Percentiles rank a stretch among this genome's conserved stretches.
Evolutionary conservation across 2,329 filamentous ascomycete genomes (phyloP).

Genomic region (Ilyonectria sp.): DNA sequence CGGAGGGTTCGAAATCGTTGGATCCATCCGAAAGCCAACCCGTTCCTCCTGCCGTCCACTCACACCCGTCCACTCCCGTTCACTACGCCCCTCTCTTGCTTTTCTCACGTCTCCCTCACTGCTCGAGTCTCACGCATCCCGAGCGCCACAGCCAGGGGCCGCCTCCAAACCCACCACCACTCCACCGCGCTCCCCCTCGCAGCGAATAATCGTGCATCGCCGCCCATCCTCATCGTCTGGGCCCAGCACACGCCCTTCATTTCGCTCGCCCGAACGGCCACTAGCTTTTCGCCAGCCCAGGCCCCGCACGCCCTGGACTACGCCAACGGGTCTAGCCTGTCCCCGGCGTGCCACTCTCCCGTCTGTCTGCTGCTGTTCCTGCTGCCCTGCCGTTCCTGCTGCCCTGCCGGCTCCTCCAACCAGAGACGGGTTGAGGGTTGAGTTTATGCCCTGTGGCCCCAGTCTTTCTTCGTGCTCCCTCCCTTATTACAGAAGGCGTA

Average conservation of each 20-base stretch:
- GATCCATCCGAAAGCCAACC: background rate
- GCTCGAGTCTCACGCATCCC: slow-evolving; percentile 7
- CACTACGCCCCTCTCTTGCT: background rate
- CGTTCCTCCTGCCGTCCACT: slow-evolving; percentile 5
- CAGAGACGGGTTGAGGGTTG: no score
- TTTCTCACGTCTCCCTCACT: background rate
- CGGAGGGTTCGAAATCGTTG: background rate
- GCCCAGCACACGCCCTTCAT: slow-evolving; percentile 42
- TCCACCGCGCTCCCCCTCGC: slow-evolving; percentile 7
- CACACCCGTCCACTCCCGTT: slow-evolving; percentile 18
- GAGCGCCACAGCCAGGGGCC: slow-evolving; percentile 36
- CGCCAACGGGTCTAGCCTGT: background rate
- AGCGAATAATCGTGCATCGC: slow-evolving; percentile 24
- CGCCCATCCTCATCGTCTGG: slow-evolving; percentile 26
- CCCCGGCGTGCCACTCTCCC: background rate
- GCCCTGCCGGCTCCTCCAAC: slow-evolving; percentile 4
- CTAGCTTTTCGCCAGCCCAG: slow-evolving; percentile 25
- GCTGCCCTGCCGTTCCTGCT: slow-evolving; percentile 4
- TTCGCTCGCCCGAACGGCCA: slow-evolving; percentile 38
- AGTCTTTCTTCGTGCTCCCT: slow-evolving; percentile 9
- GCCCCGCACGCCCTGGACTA: background rate
- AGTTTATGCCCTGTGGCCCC: slow-evolving; percentile 8
- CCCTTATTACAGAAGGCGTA: slow-evolving; percentile 9
- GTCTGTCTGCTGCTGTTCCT: background rate
- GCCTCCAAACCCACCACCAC: slow-evolving; percentile 20